Conservation (phyloP, 352 stramenopile genomes). For the Globisporangium cystogenes region DNA sequence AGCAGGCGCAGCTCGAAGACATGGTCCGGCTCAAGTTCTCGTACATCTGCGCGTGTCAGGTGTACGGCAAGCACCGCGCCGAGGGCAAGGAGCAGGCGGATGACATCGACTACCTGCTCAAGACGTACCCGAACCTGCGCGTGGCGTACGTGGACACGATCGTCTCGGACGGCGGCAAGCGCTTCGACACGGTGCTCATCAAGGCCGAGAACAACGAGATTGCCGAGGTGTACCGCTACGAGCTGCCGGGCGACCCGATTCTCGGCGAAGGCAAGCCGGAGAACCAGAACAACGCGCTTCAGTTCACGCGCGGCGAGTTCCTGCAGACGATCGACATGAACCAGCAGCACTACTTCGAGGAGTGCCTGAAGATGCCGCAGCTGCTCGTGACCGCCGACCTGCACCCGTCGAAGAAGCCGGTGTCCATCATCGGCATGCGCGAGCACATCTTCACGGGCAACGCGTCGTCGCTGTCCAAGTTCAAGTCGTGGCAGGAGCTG, state of each 20-base stretch:
- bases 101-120: slow-evolving; percentile 72
- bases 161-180: slow-evolving; percentile 20
- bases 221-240: slow-evolving; percentile 69
- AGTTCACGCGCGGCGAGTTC: slow-evolving; percentile 80
- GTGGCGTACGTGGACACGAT: slow-evolving; percentile 80
- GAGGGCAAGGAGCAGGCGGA: slow-evolving; percentile 60
- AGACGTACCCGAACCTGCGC: slow-evolving; percentile 73
- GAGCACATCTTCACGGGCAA: slow-evolving; percentile 83
- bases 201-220: slow-evolving; percentile 67
- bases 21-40: slow-evolving; percentile 83
- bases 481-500: slow-evolving; percentile 76
- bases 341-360: slow-evolving; percentile 85
- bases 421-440: slow-evolving; percentile 81
- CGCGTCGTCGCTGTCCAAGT: slow-evolving; percentile 71
- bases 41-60: slow-evolving; percentile 81
- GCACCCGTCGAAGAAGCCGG: slow-evolving; percentile 62
- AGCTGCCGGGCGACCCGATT: slow-evolving; percentile 76
- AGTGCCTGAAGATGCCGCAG: slow-evolving; percentile 84
- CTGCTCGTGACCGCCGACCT: slow-evolving; percentile 59
- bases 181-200: slow-evolving; percentile 67
- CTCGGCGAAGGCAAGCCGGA: slow-evolving; percentile 79
- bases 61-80: slow-evolving; percentile 75
- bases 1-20: slow-evolving; percentile 68
- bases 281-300: slow-evolving; percentile 82
- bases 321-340: slow-evolving; percentile 90